Base-by-base conservation (phyloP, 1,139 yeast genomes). In the Pichia sp. region DNA sequence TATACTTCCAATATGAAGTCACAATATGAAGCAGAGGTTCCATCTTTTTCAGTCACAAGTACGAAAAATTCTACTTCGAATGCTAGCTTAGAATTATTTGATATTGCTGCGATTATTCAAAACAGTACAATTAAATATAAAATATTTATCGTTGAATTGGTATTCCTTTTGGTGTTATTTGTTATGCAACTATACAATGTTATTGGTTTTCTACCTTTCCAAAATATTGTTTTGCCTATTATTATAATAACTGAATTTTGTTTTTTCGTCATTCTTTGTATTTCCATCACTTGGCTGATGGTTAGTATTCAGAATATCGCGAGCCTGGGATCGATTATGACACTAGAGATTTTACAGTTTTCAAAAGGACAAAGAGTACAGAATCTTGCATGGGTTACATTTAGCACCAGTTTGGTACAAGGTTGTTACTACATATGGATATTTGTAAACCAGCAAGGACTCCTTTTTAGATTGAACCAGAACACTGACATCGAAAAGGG, bases 21-120 rank as follows among this genome's bases (percentile, higher is more conserved):
- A 5, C 27, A 35, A 4, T 50, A 50, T 33, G 27, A 34, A 10
- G n/a, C 35, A 7, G 33, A 44, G 27, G 49, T 50, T 8, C 53
- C 53, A 4, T 47, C 49, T 3, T 50, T 50, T 36, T 43, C 52
- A 1, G 44, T 50, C 26, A 50, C 48, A 2, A 41, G 38, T 32
- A 43, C 41, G 7, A 39, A 40, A 10, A 49, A 45, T n/a, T 36
- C 44, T 3, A 44, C 47, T 4, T 29, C 42, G 3, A 38, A 39
- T 10, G 45, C 51, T 5, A 42, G 36, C 7, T 38, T 50, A 23
- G 42, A 47, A 28, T 28, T 50, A 27, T 47, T 50, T 41, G 49
- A 44, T 27, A 33, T 50, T 23, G 50, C 52, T 3, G 34, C 44
- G 6, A 40, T 41, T 1, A 42, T 50, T 27, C 53, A 50, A 29